Percentiles rank a stretch among this genome's conserved stretches.
Evolutionary conservation across 2,329 filamentous ascomycete species (phyloP).

Genomic region (Claviceps sp.): DNA sequence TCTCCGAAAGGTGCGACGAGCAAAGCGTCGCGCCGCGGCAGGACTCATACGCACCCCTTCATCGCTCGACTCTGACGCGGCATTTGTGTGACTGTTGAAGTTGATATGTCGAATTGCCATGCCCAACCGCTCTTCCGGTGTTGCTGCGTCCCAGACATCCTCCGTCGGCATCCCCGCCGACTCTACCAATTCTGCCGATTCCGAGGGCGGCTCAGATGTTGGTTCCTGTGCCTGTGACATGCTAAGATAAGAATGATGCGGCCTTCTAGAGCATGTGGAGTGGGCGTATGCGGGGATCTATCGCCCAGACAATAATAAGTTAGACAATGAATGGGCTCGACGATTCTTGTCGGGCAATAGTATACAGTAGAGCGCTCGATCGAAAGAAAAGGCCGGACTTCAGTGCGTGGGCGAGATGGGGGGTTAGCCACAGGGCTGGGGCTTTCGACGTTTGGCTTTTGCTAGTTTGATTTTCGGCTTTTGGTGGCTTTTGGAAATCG

Average conservation of each 20-base stretch:
- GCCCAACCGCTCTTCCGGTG: neutral
- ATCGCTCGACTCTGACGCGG: conserved; percentile 23
- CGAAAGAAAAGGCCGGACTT: neutral
- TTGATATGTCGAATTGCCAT: neutral
- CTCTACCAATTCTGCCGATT: neutral
- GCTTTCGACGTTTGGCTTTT: no score
- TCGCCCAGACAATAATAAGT: no score
- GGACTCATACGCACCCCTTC: conserved; percentile 22
- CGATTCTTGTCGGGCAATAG: no score
- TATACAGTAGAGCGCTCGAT: neutral
- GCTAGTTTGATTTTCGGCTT: no score
- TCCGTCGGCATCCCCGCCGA: no score
- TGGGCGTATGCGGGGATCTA: neutral
- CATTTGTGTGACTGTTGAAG: conserved; percentile 5
- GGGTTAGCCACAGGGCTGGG: neutral
- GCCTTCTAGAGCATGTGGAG: neutral
- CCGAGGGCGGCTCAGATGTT: neutral
- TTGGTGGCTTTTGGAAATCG: no score
- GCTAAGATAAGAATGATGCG: neutral
- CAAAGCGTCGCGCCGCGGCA: conserved; percentile 22
- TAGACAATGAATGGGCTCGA: no score
- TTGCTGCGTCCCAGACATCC: neutral
- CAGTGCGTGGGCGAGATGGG: neutral
- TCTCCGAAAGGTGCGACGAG: conserved; percentile 21
- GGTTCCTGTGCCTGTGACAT: conserved; percentile 2